A percentile compares a stretch with the other conserved stretches of the same genome.
phyloP scores from a whole-genome alignment of 2,329 filamentous ascomycete genomes.

The Helotiales sp. region DNA sequence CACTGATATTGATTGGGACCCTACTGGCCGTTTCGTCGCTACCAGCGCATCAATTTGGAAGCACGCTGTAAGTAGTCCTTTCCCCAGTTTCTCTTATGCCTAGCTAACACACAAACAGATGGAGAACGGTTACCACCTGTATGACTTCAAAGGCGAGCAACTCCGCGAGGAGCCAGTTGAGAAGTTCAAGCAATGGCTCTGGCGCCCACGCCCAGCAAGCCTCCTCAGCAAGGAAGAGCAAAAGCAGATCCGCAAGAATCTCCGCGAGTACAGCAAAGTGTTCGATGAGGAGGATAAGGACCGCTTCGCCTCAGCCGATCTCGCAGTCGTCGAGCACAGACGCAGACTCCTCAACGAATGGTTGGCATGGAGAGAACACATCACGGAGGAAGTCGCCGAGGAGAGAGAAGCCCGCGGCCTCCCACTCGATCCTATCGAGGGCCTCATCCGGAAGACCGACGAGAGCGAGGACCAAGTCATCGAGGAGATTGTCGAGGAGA shows the following conservation, averaged over 20 bases:
- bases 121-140: slow-evolving; percentile 99
- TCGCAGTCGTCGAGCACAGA: slow-evolving; percentile 88
- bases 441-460: slow-evolving; percentile 62
- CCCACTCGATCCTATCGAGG: slow-evolving; percentile 67
- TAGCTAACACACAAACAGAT: slow-evolving; percentile 62
- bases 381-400: slow-evolving; percentile 73
- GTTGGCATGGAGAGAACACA: slow-evolving; percentile 78
- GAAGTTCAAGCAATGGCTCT: slow-evolving; percentile 97
- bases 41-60: slow-evolving; percentile 96
- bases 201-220: slow-evolving; percentile 90
- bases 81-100: not conserved
- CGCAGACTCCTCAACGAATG: slow-evolving; percentile 86
- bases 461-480: slow-evolving; percentile 78
- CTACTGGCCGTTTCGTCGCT: slow-evolving; percentile 91
- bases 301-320: slow-evolving; percentile 90
- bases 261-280: slow-evolving; percentile 91
- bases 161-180: slow-evolving; percentile 91
- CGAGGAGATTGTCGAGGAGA: slow-evolving; percentile 85
- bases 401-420: slow-evolving; percentile 73
- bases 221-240: slow-evolving; percentile 96
- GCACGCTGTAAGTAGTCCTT: slow-evolving; percentile 74
- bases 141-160: slow-evolving; percentile 91
- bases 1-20: slow-evolving; percentile 98
- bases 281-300: slow-evolving; percentile 97
- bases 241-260: slow-evolving; percentile 96